These are phyloP conservation scores for Linum usitatissimum DNA, from an alignment of 345 rosid species.

Conservation along the genomic window DNA sequence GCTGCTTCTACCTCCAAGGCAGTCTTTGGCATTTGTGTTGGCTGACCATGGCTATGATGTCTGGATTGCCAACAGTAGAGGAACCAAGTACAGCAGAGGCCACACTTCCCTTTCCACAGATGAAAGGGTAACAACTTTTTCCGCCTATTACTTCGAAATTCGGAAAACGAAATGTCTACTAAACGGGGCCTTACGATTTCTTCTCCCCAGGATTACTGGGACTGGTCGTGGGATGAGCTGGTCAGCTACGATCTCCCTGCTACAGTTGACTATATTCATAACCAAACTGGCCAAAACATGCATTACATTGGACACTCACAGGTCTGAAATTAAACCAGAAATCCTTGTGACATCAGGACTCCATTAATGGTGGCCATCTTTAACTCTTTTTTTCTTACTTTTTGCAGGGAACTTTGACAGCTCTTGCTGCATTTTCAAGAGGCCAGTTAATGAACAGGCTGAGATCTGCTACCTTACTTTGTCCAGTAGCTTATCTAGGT, in stretches of 20 bases:
- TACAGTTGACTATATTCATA: slow-evolving; percentile 14
- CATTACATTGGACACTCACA: slow-evolving; percentile 27
- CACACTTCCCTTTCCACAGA: slow-evolving; percentile 26
- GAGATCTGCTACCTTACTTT: slow-evolving; percentile 43
- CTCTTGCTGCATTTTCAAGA: slow-evolving; percentile 41
- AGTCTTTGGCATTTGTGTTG: slow-evolving; percentile 36
- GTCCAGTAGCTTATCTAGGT: slow-evolving; percentile 38
- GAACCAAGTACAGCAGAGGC: slow-evolving; percentile 35
- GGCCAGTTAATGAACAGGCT: slow-evolving; percentile 24
- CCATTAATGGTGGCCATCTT: background rate
- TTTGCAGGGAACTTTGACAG: slow-evolving; percentile 39
- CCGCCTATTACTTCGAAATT: background rate
- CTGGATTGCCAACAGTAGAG: slow-evolving; percentile 40
- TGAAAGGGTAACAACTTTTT: slow-evolving; percentile 15
- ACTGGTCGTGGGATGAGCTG: slow-evolving; percentile 28
- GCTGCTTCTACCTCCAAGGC: slow-evolving; percentile 32
- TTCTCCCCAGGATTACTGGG: slow-evolving; percentile 19
- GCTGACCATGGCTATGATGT: slow-evolving; percentile 46
- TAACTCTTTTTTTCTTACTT: background rate
- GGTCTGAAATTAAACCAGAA: slow-evolving; percentile 17
- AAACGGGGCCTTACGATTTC: background rate
- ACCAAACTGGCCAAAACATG: slow-evolving; percentile 21
- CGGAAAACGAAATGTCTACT: background rate
- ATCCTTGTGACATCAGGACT: background rate
- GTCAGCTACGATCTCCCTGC: slow-evolving; percentile 22